These are phyloP conservation scores for Penicillium egyptiacum DNA, from an alignment of 495 filamentous ascomycete species.

Conservation along the genomic window DNA sequence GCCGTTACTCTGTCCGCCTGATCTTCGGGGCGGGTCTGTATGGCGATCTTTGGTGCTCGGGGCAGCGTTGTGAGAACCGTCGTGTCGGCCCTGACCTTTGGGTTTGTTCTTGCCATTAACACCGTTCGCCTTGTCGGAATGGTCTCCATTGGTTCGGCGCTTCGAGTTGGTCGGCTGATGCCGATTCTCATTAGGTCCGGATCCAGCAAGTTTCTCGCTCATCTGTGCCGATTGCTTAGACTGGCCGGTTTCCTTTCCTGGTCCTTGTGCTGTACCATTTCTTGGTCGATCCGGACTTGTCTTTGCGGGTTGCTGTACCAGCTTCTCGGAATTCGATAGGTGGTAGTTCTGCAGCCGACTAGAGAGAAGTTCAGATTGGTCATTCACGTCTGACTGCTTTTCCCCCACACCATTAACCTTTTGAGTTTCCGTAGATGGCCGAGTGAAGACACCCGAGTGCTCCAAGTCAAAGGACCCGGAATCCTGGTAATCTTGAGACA, in stretches of 20 bases:
- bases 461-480: constrained; percentile 41
- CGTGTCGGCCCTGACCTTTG: constrained; percentile 37
- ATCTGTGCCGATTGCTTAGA: constrained; percentile 30
- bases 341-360: constrained; percentile 43
- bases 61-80: constrained; percentile 26
- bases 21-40: constrained; percentile 34
- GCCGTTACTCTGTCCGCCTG: constrained; percentile 29
- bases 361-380: constrained; percentile 37
- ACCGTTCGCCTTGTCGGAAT: constrained; percentile 41
- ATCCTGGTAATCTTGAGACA: constrained; percentile 45
- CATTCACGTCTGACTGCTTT: constrained; percentile 14
- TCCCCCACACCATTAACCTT: constrained; percentile 21
- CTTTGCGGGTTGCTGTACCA: constrained; percentile 31
- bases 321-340: constrained; percentile 38
- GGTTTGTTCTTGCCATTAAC: constrained; percentile 34
- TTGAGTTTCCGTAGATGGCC: constrained; percentile 31
- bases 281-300: constrained; percentile 34
- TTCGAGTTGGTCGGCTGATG: constrained; percentile 30
- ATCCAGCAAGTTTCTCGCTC: constrained; percentile 29
- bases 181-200: constrained; percentile 19
- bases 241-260: constrained; percentile 33
- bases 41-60: constrained; percentile 31
- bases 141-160: constrained; percentile 38
- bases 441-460: constrained; percentile 27
- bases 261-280: constrained; percentile 17